Base-by-base conservation (phyloP, 192 early-diverging fungal species). In the Entomortierella beljakovae region DNA sequence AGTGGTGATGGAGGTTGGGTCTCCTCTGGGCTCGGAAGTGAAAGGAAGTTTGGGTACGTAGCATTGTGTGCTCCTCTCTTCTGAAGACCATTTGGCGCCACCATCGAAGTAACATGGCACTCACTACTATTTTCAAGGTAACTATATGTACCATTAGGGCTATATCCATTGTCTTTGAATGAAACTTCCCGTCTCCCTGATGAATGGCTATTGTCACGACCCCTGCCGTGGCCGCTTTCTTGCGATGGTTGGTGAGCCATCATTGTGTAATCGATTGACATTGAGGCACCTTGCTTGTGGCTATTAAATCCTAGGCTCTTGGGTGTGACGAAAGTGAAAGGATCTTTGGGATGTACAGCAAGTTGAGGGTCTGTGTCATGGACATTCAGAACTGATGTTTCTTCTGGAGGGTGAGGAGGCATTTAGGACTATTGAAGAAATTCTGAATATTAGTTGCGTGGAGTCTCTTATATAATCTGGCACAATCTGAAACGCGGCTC, bases 371-470 rank as follows among this genome's bases (percentile, higher is more conserved):
- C 71, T 32, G 51, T 11, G 33, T 67, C 57, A 23, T 60, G 71
- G 23, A 40, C 49, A 29, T 49, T 74, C 63, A 65, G 52, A 1
- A 66, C 63, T 15, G 62, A 58, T 20, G 63, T 64, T 37, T 74
- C 63, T 38, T 64, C 63, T 51, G 71, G 63, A 6, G 71, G 71
- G 0, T 66, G 61, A 32, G 71, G 57, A n/a, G 71, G 63, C 71
- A 74, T 74, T 29, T 6, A 48, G 37, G 26, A 28, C 6, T n/a
- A n/a, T n/a, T n/a, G n/a, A n/a, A n/a, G n/a, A n/a, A n/a, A n/a
- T n/a, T n/a, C n/a, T n/a, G n/a, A n/a, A n/a, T n/a, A n/a, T n/a
- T n/a, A n/a, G n/a, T n/a, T n/a, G n/a, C n/a, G n/a, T n/a, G n/a
- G n/a, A n/a, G n/a, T n/a, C n/a, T n/a, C n/a, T n/a, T n/a, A n/a